Evolutionary conservation across 2,329 filamentous ascomycete genomes (phyloP).

Genomic region (Diplodia seriata): DNA sequence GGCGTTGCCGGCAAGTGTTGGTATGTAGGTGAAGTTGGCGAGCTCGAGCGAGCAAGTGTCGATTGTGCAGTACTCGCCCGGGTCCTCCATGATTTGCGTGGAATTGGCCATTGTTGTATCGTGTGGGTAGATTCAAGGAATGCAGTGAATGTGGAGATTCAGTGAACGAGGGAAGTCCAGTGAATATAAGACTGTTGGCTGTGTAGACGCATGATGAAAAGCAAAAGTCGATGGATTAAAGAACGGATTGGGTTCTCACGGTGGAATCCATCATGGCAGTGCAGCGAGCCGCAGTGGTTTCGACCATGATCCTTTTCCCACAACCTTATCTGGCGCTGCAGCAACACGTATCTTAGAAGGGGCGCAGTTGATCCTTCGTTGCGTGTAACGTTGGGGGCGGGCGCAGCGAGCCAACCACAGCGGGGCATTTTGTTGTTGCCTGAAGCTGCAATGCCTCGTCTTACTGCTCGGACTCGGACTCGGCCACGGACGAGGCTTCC

Average conservation of each 20-base stretch:
- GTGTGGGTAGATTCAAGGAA: too few species aligned
- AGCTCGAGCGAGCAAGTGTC: conserved; percentile 55
- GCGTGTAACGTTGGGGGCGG: too few species aligned
- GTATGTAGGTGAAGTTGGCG: conserved; percentile 62
- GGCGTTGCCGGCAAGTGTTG: conserved; percentile 58
- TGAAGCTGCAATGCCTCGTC: not conserved
- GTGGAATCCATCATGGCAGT: conserved; percentile 6
- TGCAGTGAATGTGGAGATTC: too few species aligned
- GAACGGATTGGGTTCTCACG: not conserved
- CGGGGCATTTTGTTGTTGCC: not conserved
- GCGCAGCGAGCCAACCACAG: not conserved
- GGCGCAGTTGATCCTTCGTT: conserved; percentile 19
- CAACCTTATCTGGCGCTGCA: too few species aligned
- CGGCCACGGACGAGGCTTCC: conserved; percentile 11
- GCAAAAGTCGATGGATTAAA: not conserved
- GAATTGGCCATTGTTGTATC: conserved; percentile 5
- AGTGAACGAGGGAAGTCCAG: too few species aligned
- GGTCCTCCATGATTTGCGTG: not conserved
- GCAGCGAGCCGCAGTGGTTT: not conserved
- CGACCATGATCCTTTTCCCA: not conserved
- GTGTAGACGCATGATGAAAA: not conserved
- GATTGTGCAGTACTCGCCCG: conserved; percentile 35
- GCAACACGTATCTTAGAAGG: not conserved
- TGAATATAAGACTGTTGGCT: not conserved
- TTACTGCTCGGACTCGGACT: conserved; percentile 10